Evolutionary conservation across 768 basidiomycete genomes (phyloP).

Genomic region (Brasilioporus rufonigricans): DNA sequence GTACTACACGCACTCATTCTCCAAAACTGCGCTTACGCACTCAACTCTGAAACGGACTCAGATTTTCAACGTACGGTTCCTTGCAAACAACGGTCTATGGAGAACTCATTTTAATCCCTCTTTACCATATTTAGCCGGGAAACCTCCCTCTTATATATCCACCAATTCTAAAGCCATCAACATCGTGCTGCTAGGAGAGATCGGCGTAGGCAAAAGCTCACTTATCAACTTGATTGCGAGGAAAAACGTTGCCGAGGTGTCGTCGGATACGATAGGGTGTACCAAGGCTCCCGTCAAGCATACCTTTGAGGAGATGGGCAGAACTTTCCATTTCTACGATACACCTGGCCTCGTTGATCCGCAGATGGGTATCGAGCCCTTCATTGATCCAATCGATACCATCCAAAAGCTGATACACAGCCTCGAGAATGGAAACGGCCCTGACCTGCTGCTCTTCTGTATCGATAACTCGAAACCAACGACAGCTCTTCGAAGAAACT

Average conservation of each 20-base stretch:
- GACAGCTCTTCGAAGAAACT: slow-evolving; percentile 25
- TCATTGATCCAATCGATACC: slow-evolving; percentile 24
- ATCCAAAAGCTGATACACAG: slow-evolving; percentile 31
- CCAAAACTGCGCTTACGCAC: neutral
- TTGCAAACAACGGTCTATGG: slow-evolving; percentile 9
- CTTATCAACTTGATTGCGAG: slow-evolving; percentile 39
- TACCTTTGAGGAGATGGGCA: slow-evolving; percentile 18
- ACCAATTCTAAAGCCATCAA: slow-evolving; percentile 19
- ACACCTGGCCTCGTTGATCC: slow-evolving; percentile 34
- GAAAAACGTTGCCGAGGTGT: slow-evolving; percentile 27
- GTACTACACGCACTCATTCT: slow-evolving; percentile 15
- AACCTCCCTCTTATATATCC: neutral
- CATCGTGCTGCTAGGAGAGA: slow-evolving; percentile 36
- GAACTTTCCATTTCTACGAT: slow-evolving; percentile 29
- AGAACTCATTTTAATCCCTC: slow-evolving; percentile 16
- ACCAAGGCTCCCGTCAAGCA: slow-evolving; percentile 31
- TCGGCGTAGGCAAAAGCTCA: slow-evolving; percentile 40
- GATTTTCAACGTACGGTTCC: neutral
- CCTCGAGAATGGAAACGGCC: slow-evolving; percentile 28
- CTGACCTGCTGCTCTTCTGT: slow-evolving; percentile 32
- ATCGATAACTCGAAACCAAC: slow-evolving; percentile 28
- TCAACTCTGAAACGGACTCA: neutral
- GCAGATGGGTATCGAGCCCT: slow-evolving; percentile 12
- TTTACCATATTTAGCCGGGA: slow-evolving; percentile 1
- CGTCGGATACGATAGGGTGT: slow-evolving; percentile 31